Percentiles rank a stretch among this genome's conserved stretches.
Conservation (phyloP, 78 protist genomes). For the Trichosphaerium sp. region DNA sequence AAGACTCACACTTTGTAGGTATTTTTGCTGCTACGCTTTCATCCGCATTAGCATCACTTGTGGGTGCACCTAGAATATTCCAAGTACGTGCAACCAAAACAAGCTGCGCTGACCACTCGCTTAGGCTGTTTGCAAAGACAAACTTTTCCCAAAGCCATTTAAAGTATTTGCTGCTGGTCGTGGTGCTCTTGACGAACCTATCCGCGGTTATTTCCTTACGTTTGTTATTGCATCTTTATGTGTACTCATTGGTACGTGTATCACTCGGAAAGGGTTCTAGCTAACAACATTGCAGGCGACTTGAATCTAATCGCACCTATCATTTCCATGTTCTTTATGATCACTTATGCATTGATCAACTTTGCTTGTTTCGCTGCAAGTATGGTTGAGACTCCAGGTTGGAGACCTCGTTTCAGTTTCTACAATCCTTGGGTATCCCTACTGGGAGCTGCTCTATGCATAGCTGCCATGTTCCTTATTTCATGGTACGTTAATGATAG, state of each 20-base stretch:
- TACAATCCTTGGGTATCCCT: slow-evolving; percentile 10
- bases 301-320: slow-evolving; percentile 64
- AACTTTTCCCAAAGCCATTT: slow-evolving; percentile 26
- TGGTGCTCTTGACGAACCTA: slow-evolving; percentile 12
- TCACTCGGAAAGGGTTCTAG: no score
- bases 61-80: slow-evolving; percentile 46
- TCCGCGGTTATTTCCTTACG: slow-evolving; percentile 15
- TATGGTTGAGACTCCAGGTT: slow-evolving; percentile 26
- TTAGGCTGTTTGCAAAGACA: slow-evolving; percentile 50
- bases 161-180: not conserved
- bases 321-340: slow-evolving; percentile 32
- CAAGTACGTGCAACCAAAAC: no score
- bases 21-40: slow-evolving; percentile 24
- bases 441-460: slow-evolving; percentile 34
- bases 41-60: slow-evolving; percentile 30
- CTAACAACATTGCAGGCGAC: no score
- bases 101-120: no score
- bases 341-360: slow-evolving; percentile 58
- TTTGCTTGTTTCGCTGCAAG: slow-evolving; percentile 42
- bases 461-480: slow-evolving; percentile 36
- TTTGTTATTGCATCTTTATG: slow-evolving; percentile 10
- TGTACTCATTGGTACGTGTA: not conserved
- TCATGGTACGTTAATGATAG: no score
- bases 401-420: slow-evolving; percentile 39
- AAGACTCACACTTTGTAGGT: slow-evolving; percentile 15